Evolutionary conservation across 345 rosid genomes (phyloP), one percentile per base, ranked within the genome.

Genomic region (Trapa bicornis): DNA sequence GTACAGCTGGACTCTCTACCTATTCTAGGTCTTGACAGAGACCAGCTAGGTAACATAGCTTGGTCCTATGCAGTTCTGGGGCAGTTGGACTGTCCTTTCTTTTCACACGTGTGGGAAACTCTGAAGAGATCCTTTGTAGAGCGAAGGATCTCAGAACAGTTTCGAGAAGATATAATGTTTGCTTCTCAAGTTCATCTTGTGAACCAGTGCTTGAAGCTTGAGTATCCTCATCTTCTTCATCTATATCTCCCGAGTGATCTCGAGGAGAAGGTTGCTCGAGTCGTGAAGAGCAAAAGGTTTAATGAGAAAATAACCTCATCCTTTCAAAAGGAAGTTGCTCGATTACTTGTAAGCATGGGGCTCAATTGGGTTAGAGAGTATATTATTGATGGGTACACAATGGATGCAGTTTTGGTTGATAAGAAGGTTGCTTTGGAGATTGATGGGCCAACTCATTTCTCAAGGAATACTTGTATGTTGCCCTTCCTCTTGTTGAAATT

Each of bases 41-140:
- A 89, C 76, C 96, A 94, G 79, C 89, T 94, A 2, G 96, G 97
- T 38, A 91, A 87, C 75, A 74, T 90, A 73, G 95, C 99, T 65
- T 94, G 99, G 99, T 94, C 99, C 41, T 90, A 88, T 79, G 95
- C 97, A 72, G 96, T 87, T 76, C 87, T 90, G 53, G 92, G 91
- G 48, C 86, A 81, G 71, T 10, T 88, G 75, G 84, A 87, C 60
- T 80, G 81, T 12, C 68, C 72, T 64, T 94, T 88, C 84, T 94
- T 90, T 74, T 79, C 86, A 47, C 82, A 77, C 66, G 68, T 80
- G 50, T 94, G 97, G 99, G 82, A 74, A 68, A 68, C 77, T 42
- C 38, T 58, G 11, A 73, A 87, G 65, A 74, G 82, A 75, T 68
- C 67, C 47, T 84, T 81, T 37, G 95, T 87, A 75, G 88, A 87